These are phyloP conservation scores for Neurospora crassa DNA, from an alignment of 2,329 filamentous ascomycete species.

Conservation along the genomic window DNA sequence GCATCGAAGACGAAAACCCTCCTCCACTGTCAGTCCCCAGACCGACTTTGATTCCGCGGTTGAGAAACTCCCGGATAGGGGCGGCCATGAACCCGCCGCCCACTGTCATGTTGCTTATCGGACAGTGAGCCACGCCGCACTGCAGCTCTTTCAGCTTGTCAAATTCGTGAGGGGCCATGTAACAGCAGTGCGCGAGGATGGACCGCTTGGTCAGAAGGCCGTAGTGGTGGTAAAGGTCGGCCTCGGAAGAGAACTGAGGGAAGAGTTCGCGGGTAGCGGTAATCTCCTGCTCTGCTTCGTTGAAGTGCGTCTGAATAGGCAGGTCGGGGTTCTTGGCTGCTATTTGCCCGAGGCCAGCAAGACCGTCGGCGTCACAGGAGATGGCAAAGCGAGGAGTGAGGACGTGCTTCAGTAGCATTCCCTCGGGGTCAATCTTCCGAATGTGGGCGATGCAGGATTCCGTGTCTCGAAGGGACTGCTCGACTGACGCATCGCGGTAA, in stretches of 20 bases:
- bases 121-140: slow-evolving; percentile 56
- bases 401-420: slow-evolving; percentile 36
- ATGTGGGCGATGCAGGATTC: slow-evolving; percentile 39
- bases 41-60: slow-evolving; percentile 52
- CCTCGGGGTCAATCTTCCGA: slow-evolving; percentile 31
- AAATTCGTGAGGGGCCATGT: slow-evolving; percentile 49
- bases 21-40: slow-evolving; percentile 57
- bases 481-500: slow-evolving; percentile 36
- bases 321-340: slow-evolving; percentile 36
- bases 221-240: slow-evolving; percentile 48
- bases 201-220: slow-evolving; percentile 43
- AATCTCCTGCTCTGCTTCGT: slow-evolving; percentile 54
- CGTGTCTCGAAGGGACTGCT: slow-evolving; percentile 40
- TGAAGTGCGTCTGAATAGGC: slow-evolving; percentile 58
- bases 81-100: slow-evolving; percentile 54
- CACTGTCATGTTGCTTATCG: slow-evolving; percentile 53
- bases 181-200: slow-evolving; percentile 59
- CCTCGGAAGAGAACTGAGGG: slow-evolving; percentile 45
- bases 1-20: slow-evolving; percentile 50
- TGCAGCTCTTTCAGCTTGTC: slow-evolving; percentile 32
- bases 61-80: slow-evolving; percentile 47
- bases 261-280: slow-evolving; percentile 44
- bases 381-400: slow-evolving; percentile 54
- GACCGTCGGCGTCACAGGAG: slow-evolving; percentile 44
- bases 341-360: slow-evolving; percentile 46